phyloP scores from a whole-genome alignment of 257 asterid genomes.

The Fraxinus excelsior region DNA sequence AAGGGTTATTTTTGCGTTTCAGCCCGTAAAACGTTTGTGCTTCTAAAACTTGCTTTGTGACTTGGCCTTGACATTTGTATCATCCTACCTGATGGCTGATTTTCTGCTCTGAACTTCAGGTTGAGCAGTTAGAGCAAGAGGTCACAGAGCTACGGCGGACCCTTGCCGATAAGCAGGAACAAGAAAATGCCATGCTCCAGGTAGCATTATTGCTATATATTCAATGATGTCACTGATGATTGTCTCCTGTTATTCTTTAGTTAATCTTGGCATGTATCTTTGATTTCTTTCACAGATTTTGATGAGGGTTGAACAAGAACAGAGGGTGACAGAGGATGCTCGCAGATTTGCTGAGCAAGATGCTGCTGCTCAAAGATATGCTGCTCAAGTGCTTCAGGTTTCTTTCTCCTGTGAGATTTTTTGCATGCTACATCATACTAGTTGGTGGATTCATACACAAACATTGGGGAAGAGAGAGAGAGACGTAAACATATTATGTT shows the following conservation, averaged over 20 bases:
- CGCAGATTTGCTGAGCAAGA: constrained; percentile 97
- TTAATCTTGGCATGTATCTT: not conserved
- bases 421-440: not conserved
- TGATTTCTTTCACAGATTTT: constrained; percentile 52
- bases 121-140: constrained; percentile 84
- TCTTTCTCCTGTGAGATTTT: constrained; percentile 2
- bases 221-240: not conserved
- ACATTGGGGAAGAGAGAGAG: not conserved
- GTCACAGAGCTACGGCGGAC: constrained; percentile 67
- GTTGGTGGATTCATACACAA: not conserved
- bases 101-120: constrained; percentile 49
- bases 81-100: constrained; percentile 19
- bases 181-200: constrained; percentile 97
- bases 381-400: constrained; percentile 94
- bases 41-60: not conserved
- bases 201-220: constrained; percentile 35
- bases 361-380: constrained; percentile 93
- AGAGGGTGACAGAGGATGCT: constrained; percentile 97
- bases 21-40: not conserved
- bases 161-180: constrained; percentile 92
- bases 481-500: not conserved
- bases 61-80: not conserved
- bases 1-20: not conserved
- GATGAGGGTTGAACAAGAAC: constrained; percentile 98
- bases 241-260: not conserved